A percentile compares a stretch with the other conserved stretches of the same genome.
These are phyloP conservation scores for Fusarium protoensiforme DNA, from an alignment of 2,329 filamentous ascomycete species.

Conservation along the genomic window DNA sequence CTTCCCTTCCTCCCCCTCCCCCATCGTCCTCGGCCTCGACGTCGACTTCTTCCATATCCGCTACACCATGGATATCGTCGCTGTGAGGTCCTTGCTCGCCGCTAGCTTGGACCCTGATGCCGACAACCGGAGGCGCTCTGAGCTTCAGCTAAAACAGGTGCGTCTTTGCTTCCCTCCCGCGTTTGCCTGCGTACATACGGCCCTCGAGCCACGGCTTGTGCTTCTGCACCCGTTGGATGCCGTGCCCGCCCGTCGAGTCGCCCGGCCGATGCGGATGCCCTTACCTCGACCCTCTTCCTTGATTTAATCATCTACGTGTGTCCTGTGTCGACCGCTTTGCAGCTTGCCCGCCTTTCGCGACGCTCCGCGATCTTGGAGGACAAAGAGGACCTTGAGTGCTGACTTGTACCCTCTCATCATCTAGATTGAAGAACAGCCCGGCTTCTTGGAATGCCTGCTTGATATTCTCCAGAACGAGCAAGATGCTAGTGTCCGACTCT, in stretches of 20 bases:
- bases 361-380: background rate
- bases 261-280: background rate
- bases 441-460: slow-evolving; percentile 90
- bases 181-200: slow-evolving; percentile 12
- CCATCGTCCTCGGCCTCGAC: slow-evolving; percentile 39
- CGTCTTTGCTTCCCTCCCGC: slow-evolving; percentile 43
- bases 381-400: slow-evolving; percentile 20
- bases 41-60: slow-evolving; percentile 37
- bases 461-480: slow-evolving; percentile 92
- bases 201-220: slow-evolving; percentile 16
- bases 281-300: background rate
- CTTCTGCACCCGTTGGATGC: background rate
- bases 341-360: slow-evolving; percentile 33
- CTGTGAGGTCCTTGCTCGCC: slow-evolving; percentile 80
- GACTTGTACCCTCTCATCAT: slow-evolving; percentile 28
- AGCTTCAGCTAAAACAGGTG: slow-evolving; percentile 86
- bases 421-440: slow-evolving; percentile 89
- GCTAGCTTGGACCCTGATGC: slow-evolving; percentile 80
- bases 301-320: slow-evolving; percentile 5
- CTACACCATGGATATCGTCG: slow-evolving; percentile 75
- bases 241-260: background rate
- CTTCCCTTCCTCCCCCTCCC: slow-evolving; percentile 34
- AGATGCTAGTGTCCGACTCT: slow-evolving; percentile 84
- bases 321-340: slow-evolving; percentile 15
- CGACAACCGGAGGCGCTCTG: slow-evolving; percentile 79